Base-by-base conservation (phyloP, 345 rosid genomes). In the Pistacia atlantica region DNA sequence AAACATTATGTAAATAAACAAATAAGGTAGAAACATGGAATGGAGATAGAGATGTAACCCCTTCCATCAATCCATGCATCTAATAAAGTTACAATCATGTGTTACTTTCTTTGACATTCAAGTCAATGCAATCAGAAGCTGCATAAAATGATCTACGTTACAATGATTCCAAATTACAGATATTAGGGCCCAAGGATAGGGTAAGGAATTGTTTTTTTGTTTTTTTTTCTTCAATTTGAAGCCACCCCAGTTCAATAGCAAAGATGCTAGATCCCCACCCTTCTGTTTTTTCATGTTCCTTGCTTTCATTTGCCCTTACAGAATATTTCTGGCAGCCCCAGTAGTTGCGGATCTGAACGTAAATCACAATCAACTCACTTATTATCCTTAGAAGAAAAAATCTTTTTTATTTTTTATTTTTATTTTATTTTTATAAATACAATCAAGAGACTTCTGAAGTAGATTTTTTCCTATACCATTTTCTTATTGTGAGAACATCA, bases 41-140 rank as follows among this genome's bases (percentile, higher is more conserved):
- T 63, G 28, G 52, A 33, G 69, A 74, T 54, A 35, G 33, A 62
- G 49, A 73, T 49, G 69, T 49, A 49, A 7, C 12, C 57, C 57
- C 57, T 54, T 13, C 57, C 57, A 54, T 54, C 18, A 42, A 61
- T 31, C 49, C 57, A 54, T 54, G 57, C 57, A 61, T 48, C 49
- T 18, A 48, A 62, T 31, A 62, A 12, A 5, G 45, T 62, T 62
- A 16, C 28, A 31, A 13, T 62, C 76, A 18, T 49, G 49, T 31
- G 8, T 17, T 8, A 37, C 12, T 0, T 56, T 25, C 54, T 61
- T 62, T 18, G 58, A 48, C 49, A 49, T 62, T 68, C 59, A 13
- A 17, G 58, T 28, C 2, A 20, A 8, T 28, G 57, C 42, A 67
- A 11, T 66, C 17, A 25, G 42, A 63, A 42, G 54, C 31, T 45